A percentile compares a stretch with the other conserved stretches of the same genome.
Evolutionary conservation across 257 asterid genomes (phyloP).

Genomic region (Lithospermum erythrorhizon): DNA sequence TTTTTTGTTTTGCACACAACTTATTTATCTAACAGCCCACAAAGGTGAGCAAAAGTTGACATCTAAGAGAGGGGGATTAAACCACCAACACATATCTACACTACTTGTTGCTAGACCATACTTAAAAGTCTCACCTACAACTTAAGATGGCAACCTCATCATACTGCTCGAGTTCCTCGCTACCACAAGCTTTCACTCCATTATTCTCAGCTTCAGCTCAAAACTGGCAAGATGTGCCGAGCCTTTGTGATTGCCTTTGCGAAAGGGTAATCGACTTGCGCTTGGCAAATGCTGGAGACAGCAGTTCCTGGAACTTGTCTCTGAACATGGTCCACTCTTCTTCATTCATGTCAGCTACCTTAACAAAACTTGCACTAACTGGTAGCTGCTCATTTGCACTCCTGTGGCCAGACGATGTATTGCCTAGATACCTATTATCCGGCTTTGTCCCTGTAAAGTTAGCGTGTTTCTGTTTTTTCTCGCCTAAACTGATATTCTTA

Average conservation of each 20-base stretch:
- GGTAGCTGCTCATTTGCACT: constrained; percentile 98
- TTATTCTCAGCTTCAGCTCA: constrained; percentile 42
- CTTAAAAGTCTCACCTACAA: neutral
- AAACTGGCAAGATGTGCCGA: constrained; percentile 98
- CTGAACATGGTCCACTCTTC: constrained; percentile 72
- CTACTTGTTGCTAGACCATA: constrained; percentile 13
- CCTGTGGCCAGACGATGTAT: constrained; percentile 67
- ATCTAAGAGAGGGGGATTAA: constrained; percentile 8
- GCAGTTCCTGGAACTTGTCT: constrained; percentile 75
- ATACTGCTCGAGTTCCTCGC: constrained; percentile 30
- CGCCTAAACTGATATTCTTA: constrained; percentile 45
- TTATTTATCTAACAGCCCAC: constrained; percentile 62
- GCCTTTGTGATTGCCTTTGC: constrained; percentile 84
- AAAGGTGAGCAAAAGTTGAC: constrained; percentile 13
- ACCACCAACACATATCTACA: constrained; percentile 50
- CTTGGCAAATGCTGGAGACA: constrained; percentile 57
- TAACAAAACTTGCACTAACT: constrained; percentile 64
- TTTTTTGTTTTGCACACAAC: constrained; percentile 25
- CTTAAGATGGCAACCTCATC: constrained; percentile 11
- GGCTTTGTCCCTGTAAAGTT: constrained; percentile 39
- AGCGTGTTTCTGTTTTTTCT: constrained; percentile 43
- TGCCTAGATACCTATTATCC: constrained; percentile 26
- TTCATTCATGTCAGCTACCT: constrained; percentile 77
- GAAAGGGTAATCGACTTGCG: constrained; percentile 47
- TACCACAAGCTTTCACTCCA: constrained; percentile 23